Evolutionary conservation across 225 moss, liverwort and hornwort species (phyloP).

Genomic region (Physcomitrium patens): DNA sequence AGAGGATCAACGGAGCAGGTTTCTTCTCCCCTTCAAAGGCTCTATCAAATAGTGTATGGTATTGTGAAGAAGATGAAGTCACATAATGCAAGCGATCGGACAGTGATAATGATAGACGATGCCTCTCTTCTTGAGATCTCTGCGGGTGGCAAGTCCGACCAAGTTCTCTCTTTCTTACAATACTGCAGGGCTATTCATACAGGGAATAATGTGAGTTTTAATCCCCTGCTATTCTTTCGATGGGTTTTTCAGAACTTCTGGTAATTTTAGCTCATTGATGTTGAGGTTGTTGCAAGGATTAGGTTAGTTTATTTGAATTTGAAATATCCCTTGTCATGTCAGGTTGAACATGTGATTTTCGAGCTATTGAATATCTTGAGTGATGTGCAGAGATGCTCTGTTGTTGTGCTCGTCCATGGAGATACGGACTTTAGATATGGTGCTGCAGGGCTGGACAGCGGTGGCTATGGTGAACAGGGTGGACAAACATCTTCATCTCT

Average conservation of each 20-base stretch:
- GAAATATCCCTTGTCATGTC: background rate
- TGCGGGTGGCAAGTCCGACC: constrained; percentile 63
- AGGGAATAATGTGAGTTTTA: constrained; percentile 49
- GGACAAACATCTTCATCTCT: constrained; percentile 42
- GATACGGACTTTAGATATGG: constrained; percentile 45
- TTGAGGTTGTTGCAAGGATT: background rate
- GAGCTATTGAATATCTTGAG: constrained; percentile 19
- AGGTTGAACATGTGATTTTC: background rate
- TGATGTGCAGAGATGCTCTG: constrained; percentile 73
- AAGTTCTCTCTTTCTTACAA: constrained; percentile 81
- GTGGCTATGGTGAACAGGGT: constrained; percentile 34
- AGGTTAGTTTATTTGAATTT: background rate
- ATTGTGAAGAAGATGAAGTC: constrained; percentile 45
- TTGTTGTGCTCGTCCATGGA: constrained; percentile 80
- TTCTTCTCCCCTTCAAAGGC: constrained; percentile 37
- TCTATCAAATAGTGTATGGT: constrained; percentile 43
- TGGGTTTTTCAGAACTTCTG: background rate
- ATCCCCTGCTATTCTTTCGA: background rate
- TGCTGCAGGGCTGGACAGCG: constrained; percentile 27
- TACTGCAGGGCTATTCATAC: constrained; percentile 78
- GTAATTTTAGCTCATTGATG: background rate
- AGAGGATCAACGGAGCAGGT: constrained; percentile 25
- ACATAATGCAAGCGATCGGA: constrained; percentile 38
- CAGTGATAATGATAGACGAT: constrained; percentile 78
- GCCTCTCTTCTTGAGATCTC: constrained; percentile 74